phyloP scores from a whole-genome alignment of 164 flowering plant species.

The Chimonanthus salicifolius region DNA sequence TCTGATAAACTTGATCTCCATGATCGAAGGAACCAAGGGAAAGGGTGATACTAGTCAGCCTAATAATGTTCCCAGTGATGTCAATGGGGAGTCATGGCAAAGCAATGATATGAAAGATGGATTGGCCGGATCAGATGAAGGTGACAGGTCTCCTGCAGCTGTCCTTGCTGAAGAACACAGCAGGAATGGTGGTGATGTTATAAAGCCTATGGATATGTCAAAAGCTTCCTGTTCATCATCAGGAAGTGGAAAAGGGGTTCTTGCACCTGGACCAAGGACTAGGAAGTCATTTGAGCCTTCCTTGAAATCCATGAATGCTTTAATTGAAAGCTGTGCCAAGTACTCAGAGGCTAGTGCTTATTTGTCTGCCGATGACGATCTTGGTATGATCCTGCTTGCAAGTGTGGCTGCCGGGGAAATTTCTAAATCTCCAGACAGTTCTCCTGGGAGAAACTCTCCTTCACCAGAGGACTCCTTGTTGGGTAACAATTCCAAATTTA shows the following conservation, averaged over 20 bases:
- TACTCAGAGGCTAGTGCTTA: conserved; percentile 36
- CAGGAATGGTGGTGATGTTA: conserved; percentile 28
- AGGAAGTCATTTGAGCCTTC: conserved; percentile 42
- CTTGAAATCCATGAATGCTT: conserved; percentile 50
- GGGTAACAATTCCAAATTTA: conserved; percentile 25
- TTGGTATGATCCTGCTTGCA: conserved; percentile 89
- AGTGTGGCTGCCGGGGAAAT: conserved; percentile 93
- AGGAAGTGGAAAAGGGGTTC: conserved; percentile 18
- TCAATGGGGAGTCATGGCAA: conserved; percentile 52
- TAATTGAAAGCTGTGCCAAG: conserved; percentile 57
- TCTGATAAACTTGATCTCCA: conserved; percentile 50
- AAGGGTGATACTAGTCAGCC: conserved; percentile 37
- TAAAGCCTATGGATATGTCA: conserved; percentile 11
- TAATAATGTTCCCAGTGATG: conserved; percentile 28
- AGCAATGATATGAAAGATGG: conserved; percentile 55
- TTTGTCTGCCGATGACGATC: conserved; percentile 55
- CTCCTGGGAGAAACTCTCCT: conserved; percentile 31
- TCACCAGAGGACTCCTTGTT: conserved; percentile 26
- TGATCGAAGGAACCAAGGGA: conserved; percentile 39
- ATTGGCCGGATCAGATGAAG: conserved; percentile 45
- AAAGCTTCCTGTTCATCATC: conserved; percentile 14
- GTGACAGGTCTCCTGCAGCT: conserved; percentile 40
- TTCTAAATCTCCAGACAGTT: conserved; percentile 38
- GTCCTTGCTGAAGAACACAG: conserved; percentile 33
- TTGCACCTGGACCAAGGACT: conserved; percentile 11